Base-by-base conservation (phyloP, 2,329 filamentous ascomycete species). In the Colletotrichum lentis region DNA sequence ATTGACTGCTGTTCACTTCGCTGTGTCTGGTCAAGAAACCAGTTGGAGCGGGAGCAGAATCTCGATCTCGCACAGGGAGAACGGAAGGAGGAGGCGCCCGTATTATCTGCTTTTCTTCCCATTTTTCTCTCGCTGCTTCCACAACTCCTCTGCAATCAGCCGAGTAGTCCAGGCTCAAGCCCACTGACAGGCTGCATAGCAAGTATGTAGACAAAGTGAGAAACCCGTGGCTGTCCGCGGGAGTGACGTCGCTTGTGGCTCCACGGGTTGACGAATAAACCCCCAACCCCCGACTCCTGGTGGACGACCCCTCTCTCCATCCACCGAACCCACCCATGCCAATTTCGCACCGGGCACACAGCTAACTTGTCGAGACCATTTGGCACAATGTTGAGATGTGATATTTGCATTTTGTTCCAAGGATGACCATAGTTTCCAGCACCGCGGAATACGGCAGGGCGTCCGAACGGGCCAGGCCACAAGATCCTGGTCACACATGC, bases 361-460 rank as follows among this genome's bases (percentile, higher is more conserved):
- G 55, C 53, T 47, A 63, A 68, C 37, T 49, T 65, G 65, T 64
- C 61, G 55, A 64, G 22, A 27, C 37, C 62, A 50, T 46, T 37
- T 47, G 55, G 41, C 65, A 59, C 44, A 16, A 44, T 61, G 64
- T 50, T 69, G 66, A 69, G 35, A 69, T 69, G 37, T 69, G 66
- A 69, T 31, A 50, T 37, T 24, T 46, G 50, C 37, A 24, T 37
- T 43, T 56, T 24, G 16, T 39, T 31, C 35, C 60, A 54, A 46
- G 60, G 37, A 53, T 56, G 24, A 4, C 16, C 16, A 56, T 50
- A 37, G 50, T 65, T 60, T 56, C 55, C 66, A 65, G 62, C 41
- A 61, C 62, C 66, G 66, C 66, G 66, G 62, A 69, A 69, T 55
- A 50, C 66, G 66, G 66, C 27, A 44, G 37, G 43, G 20, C 44